Base-by-base conservation (phyloP, 2,329 filamentous ascomycete species). In the Pseudopyrenochaeta lycopersici region DNA sequence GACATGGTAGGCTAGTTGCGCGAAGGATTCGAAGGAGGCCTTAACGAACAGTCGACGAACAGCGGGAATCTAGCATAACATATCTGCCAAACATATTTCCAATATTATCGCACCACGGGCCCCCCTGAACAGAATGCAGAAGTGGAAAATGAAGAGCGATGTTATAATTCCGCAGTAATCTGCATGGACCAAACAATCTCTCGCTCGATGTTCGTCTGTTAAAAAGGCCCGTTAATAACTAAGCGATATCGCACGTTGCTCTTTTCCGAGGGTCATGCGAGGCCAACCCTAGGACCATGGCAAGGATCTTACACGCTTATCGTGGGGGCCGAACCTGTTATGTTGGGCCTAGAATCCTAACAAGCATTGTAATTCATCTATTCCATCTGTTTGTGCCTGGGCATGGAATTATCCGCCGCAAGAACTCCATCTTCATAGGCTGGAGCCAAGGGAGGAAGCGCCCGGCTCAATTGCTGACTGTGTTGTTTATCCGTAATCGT, bases 161-260 rank as follows among this genome's bases (percentile, higher is more conserved):
- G 27, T 43, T 43, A 6, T 43, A 43, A 18, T 31, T 45, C 18
- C 18, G 42, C 42, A 12, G 27, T 35, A 33, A 27, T 15, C 15
- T 45, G 42, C 42, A 45, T 38, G 35, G 17, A 18, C 15, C 42
- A 20, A n/a, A 21, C 29, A 32, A 45, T 33, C 39, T 29, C 39
- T 41, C 29, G 30, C 30, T 32, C 31, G 10, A n/a, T 33, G 4
- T 11, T 18, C 14, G 9, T 45, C 42, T 45, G 7, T 27, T 14
- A 31, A 27, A 21, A 38, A 38, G 15, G 15, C 15, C 35, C 17
- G 35, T 36, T n/a, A 36, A 36, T 36, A 36, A 36, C 17, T 36
- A 36, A 17, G 33, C 33, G 14, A 15, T 36, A 36, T 36, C 33
- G 33, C 33, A n/a, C 9, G n/a, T n/a, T 36, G 33, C 33, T 36